These are phyloP conservation scores for Theileria orientalis DNA, from an alignment of 169 alveolate species.

Conservation along the genomic window DNA sequence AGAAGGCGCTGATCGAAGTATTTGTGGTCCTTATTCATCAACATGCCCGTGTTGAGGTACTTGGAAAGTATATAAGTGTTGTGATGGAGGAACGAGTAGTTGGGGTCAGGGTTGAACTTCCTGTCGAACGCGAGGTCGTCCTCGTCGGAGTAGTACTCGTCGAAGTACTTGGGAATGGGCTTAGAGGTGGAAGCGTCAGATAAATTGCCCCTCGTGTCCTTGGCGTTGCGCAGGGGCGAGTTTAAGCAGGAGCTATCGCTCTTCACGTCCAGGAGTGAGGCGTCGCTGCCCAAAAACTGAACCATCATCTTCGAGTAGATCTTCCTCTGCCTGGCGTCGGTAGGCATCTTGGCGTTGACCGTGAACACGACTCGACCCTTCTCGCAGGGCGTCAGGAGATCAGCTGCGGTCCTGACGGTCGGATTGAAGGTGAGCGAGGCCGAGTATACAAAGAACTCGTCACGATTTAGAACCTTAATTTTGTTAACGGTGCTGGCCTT, in stretches of 20 bases:
- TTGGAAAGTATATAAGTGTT: constrained; percentile 54
- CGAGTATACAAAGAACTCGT: constrained; percentile 65
- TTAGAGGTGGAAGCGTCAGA: constrained; percentile 14
- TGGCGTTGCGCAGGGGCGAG: background rate
- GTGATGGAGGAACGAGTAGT: constrained; percentile 60
- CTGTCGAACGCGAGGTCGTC: constrained; percentile 20
- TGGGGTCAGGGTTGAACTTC: constrained; percentile 19
- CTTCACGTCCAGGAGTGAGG: constrained; percentile 37
- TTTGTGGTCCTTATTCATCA: constrained; percentile 45
- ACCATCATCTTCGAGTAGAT: constrained; percentile 51
- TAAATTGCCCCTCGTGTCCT: background rate
- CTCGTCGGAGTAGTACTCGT: constrained; percentile 37
- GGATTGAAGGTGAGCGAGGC: constrained; percentile 55
- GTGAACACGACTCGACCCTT: constrained; percentile 67
- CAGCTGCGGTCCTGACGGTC: constrained; percentile 5
- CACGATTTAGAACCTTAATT: constrained; percentile 29
- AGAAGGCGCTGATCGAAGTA: constrained; percentile 31
- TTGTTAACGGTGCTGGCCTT: constrained; percentile 27
- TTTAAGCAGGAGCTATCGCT: constrained; percentile 20
- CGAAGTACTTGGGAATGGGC: constrained; percentile 53
- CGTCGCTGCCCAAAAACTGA: constrained; percentile 32
- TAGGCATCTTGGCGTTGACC: constrained; percentile 63
- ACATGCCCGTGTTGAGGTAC: constrained; percentile 48
- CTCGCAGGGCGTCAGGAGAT: constrained; percentile 21
- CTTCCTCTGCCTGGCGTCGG: constrained; percentile 39